A percentile compares a stretch with the other conserved stretches of the same genome.
These are phyloP conservation scores for Beauveria sp. DNA, from an alignment of 2,329 filamentous ascomycete genomes.

Conservation along the genomic window DNA sequence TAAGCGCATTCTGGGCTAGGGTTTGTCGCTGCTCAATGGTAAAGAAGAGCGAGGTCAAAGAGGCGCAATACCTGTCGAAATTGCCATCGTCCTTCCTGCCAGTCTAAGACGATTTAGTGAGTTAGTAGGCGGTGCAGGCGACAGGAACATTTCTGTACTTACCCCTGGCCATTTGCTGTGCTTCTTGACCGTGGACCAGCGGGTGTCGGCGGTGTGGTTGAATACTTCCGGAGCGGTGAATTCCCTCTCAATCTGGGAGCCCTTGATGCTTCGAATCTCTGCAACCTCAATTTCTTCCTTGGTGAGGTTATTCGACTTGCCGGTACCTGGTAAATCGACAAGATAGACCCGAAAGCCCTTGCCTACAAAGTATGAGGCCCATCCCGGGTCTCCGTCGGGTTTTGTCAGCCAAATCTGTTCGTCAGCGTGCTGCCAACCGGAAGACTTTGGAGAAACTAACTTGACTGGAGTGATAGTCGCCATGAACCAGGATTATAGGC, in stretches of 20 bases:
- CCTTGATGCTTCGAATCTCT: slow-evolving; percentile 14
- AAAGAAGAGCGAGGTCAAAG: slow-evolving; percentile 29
- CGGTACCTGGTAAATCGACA: slow-evolving; percentile 33
- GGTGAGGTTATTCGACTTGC: slow-evolving; percentile 25
- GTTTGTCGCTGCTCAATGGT: slow-evolving; percentile 23
- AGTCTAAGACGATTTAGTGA: slow-evolving; percentile 17
- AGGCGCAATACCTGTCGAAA: slow-evolving; percentile 42
- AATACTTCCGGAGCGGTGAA: slow-evolving; percentile 25
- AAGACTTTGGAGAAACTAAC: slow-evolving; percentile 14
- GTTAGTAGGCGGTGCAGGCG: background rate
- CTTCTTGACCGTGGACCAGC: slow-evolving; percentile 19
- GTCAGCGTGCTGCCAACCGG: no score
- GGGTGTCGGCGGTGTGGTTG: background rate
- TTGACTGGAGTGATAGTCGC: slow-evolving; percentile 28
- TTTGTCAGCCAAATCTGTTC: slow-evolving; percentile 35
- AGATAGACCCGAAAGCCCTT: slow-evolving; percentile 36
- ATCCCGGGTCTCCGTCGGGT: slow-evolving; percentile 37
- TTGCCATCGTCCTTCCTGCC: slow-evolving; percentile 33
- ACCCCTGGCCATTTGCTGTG: slow-evolving; percentile 35
- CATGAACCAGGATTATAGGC: slow-evolving; percentile 29
- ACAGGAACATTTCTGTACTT: background rate
- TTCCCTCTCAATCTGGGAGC: slow-evolving; percentile 20
- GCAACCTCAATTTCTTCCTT: slow-evolving; percentile 15
- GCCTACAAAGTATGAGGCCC: slow-evolving; percentile 36
- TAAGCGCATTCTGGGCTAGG: slow-evolving; percentile 28